Evolutionary conservation across 805 yeast species (phyloP), one percentile per base, ranked within the genome.

Genomic region (Saccharomyces jurei): DNA sequence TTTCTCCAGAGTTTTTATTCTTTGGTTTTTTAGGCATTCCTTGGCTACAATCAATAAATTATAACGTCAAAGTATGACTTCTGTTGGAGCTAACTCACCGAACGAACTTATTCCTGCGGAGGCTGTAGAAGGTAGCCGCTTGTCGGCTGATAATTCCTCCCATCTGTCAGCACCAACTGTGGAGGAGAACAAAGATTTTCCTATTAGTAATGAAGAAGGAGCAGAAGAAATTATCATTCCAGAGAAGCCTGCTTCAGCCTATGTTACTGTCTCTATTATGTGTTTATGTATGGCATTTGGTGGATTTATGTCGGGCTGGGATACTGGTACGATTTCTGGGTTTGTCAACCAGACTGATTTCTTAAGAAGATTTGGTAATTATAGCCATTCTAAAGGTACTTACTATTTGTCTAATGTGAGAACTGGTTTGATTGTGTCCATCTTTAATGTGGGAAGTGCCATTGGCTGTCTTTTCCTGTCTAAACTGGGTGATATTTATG

Each of bases 311-410:
- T 56, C 54, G 60, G 89, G 89, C 59, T 84, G 84, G 78, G 89
- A 84, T 72, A 84, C 89, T 36, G 89, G 89, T 75, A 84, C 89
- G 58, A 82, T 84, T 65, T 81, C 87, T n/a, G 89, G 89, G 58
- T 82, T 84, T 63, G 84, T 83, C 52, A 80, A 81, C 64, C 64
- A 67, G 63, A 61, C 77, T 21, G 85, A 83, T 62, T 84, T 78
- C 71, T 64, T 69, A 51, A 56, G 62, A 30, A 74, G 87, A 65
- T 84, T 83, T 60, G 89, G 87, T 65, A 73, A 75, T 59, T n/a
- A 61, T 3, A 22, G 60, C 3, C 58, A 71, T 55, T 46, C 65
- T 10, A 59, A 62, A 1, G 86, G 87, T 56, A 71, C 63, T 2
- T 66, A 71, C 63, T 66, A 68, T 50, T 69, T 81, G 49, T 71